Conservation (phyloP, 208 protist species). For the Crithidia sp. region DNA sequence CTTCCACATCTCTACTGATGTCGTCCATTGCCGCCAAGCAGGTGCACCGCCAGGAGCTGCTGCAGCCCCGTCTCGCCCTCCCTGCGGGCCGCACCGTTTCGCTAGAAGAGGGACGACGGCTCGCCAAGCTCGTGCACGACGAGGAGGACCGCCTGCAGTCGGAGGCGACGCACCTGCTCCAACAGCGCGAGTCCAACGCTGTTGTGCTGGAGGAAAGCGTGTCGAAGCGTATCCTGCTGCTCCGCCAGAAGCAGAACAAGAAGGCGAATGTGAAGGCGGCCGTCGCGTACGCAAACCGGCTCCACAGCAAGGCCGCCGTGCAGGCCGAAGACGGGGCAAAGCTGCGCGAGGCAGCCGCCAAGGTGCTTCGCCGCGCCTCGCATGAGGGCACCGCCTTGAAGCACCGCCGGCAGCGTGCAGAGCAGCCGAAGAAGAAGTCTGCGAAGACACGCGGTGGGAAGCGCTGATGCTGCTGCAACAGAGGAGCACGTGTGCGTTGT, state of each 20-base stretch:
- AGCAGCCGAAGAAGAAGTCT: constrained; percentile 31
- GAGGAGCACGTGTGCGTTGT: not conserved
- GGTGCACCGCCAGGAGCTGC: constrained; percentile 65
- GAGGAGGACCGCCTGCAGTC: constrained; percentile 67
- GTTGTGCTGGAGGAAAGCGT: constrained; percentile 78
- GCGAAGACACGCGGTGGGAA: constrained; percentile 21
- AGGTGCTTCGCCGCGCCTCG: constrained; percentile 46
- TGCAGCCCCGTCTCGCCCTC: constrained; percentile 75
- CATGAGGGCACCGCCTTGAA: constrained; percentile 27
- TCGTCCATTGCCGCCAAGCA: constrained; percentile 58
- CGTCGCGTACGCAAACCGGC: constrained; percentile 60
- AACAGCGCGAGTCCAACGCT: constrained; percentile 29
- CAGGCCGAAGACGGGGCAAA: constrained; percentile 37
- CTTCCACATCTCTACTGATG: not conserved
- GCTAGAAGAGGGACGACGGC: constrained; percentile 72
- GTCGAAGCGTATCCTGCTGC: constrained; percentile 69
- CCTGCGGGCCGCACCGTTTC: constrained; percentile 77
- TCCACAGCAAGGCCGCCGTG: constrained; percentile 32
- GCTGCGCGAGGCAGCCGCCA: constrained; percentile 45
- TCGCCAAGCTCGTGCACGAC: constrained; percentile 64
- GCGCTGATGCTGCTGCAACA: constrained; percentile 1
- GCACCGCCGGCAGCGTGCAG: constrained; percentile 49
- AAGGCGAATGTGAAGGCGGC: constrained; percentile 72
- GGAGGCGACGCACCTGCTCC: constrained; percentile 47
- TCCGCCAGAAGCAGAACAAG: constrained; percentile 71